These are phyloP conservation scores for Funneliformis mosseae DNA, from an alignment of 192 early-diverging fungal species.

Conservation along the genomic window DNA sequence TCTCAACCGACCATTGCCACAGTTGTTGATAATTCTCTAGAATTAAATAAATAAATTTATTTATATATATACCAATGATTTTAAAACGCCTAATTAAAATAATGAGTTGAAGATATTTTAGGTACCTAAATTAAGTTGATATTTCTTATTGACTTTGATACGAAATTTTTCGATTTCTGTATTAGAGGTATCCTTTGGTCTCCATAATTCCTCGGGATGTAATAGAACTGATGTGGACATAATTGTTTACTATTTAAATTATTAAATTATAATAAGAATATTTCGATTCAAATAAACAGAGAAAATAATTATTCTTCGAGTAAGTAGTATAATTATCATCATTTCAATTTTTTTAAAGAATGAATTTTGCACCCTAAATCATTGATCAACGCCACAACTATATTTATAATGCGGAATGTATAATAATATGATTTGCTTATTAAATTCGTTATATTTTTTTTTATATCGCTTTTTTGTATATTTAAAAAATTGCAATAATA, in stretches of 20 bases:
- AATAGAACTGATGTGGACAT: neutral
- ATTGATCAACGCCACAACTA: no score
- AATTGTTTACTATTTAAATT: neutral
- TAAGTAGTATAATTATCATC: no score
- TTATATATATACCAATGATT: slow-evolving; percentile 20
- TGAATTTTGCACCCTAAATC: no score
- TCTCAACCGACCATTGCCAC: slow-evolving; percentile 80
- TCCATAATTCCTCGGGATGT: slow-evolving; percentile 62
- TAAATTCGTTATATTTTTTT: no score
- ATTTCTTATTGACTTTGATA: slow-evolving; percentile 69
- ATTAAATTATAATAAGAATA: neutral
- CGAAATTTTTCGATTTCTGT: slow-evolving; percentile 77
- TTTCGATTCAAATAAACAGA: no score
- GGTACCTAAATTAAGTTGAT: slow-evolving; percentile 59
- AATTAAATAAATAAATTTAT: slow-evolving; percentile 3
- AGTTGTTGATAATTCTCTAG: slow-evolving; percentile 72
- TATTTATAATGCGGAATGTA: no score
- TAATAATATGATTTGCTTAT: no score
- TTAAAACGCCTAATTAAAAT: neutral
- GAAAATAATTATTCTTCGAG: no score
- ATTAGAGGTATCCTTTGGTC: slow-evolving; percentile 53
- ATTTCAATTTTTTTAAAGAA: no score
- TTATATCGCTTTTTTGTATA: no score
- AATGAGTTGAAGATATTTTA: neutral
- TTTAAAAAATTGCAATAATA: no score